These are phyloP conservation scores for Leptodermis oblonga DNA, from an alignment of 257 asterid species.

Conservation along the genomic window DNA sequence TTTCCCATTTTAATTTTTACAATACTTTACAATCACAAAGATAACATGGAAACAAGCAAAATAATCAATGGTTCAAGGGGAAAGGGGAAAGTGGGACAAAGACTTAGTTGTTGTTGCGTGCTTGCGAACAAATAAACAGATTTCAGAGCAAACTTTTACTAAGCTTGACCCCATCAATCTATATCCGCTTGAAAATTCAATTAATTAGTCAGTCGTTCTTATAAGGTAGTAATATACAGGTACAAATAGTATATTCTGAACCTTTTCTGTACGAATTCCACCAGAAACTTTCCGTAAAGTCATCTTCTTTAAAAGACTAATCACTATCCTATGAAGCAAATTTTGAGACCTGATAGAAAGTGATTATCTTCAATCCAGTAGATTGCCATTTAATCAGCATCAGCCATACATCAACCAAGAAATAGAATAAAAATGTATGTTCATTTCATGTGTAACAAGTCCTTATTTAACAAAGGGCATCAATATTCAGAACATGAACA, in stretches of 20 bases:
- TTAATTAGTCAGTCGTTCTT: neutral
- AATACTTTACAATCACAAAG: too few relatives aligned
- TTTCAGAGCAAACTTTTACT: neutral
- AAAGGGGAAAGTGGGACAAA: too few relatives aligned
- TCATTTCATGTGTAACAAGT: neutral
- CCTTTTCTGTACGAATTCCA: too few relatives aligned
- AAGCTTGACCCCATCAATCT: neutral
- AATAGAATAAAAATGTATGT: neutral
- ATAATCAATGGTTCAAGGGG: neutral
- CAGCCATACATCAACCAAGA: neutral
- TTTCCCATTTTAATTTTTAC: too few relatives aligned
- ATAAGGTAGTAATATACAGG: neutral
- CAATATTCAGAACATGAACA: neutral
- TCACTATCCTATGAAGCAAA: neutral
- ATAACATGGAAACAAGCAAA: constrained; percentile 1
- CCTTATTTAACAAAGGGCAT: neutral
- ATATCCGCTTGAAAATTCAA: neutral
- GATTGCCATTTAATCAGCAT: neutral
- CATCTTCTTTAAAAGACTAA: neutral
- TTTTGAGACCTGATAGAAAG: neutral
- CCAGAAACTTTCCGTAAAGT: neutral
- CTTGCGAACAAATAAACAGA: too few relatives aligned
- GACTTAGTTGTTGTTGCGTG: too few relatives aligned
- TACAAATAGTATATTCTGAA: too few relatives aligned
- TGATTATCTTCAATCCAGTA: neutral